Conservation (phyloP, 805 yeast genomes). For the Myxozyma monticola region DNA sequence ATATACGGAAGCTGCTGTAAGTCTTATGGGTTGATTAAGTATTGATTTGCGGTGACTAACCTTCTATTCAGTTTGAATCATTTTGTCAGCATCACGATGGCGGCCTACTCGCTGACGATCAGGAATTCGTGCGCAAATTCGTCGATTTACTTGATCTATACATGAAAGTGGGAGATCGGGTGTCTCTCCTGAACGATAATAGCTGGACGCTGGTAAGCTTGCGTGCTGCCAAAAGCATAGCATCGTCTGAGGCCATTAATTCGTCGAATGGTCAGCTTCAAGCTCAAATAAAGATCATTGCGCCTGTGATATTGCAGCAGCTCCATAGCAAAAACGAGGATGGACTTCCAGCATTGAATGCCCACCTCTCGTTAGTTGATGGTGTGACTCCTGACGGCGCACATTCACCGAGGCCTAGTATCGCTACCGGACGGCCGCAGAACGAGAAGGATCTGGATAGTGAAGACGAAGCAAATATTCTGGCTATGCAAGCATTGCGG, state of each 20-base stretch:
- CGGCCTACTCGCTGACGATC: constrained; percentile 65
- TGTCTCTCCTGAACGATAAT: constrained; percentile 1
- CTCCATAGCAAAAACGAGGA: constrained; percentile 12
- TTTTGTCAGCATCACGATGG: constrained; percentile 58
- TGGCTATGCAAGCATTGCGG: constrained; percentile 48
- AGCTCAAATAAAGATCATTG: constrained; percentile 17
- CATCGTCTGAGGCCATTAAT: constrained; percentile 27
- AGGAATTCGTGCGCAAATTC: constrained; percentile 54
- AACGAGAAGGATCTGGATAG: too few relatives aligned
- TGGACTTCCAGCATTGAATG: constrained; percentile 5
- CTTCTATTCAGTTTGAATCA: constrained; percentile 31
- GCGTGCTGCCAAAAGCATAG: constrained; percentile 23
- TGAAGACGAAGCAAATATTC: constrained; percentile 10
- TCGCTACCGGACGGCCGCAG: too few relatives aligned
- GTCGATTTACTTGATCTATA: constrained; percentile 37
- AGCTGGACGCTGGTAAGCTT: constrained; percentile 17
- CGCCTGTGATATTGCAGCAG: constrained; percentile 19
- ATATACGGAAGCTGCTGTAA: constrained; percentile 41
- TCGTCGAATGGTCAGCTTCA: constrained; percentile 18
- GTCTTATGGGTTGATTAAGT: background rate
- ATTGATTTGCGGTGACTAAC: background rate
- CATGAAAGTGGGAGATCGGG: constrained; percentile 17
- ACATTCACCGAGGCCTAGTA: background rate
- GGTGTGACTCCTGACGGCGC: background rate
- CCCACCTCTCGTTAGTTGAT: background rate